Evolutionary conservation across 257 asterid genomes (phyloP), one percentile per base, ranked within the genome.

Genomic region (Scutellaria minor): DNA sequence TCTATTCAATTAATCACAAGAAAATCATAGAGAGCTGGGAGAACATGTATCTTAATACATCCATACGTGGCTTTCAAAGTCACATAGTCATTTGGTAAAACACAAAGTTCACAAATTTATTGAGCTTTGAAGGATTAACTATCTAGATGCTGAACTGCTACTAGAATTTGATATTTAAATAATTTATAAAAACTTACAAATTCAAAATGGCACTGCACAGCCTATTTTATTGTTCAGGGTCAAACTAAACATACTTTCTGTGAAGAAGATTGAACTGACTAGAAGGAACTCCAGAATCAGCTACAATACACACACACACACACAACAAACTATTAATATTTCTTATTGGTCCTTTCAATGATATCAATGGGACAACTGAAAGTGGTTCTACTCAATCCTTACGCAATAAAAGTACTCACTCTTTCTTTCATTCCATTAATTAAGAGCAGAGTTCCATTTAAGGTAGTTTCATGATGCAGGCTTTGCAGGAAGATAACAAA

Each of bases 221-320:
- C 27, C 7, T 9, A 18, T 45, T n/a, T 14, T 5, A 7, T 20
- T 24, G 4, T 53, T 27, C 14, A 10, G 13, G 37, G 48, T 12
- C 11, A 47, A 47, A 10, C 39, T 58, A 47, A 12, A 42, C 65
- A 41, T 20, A 15, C 53, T 22, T 68, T 54, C 14, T 56, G 35
- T 31, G 51, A 70, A 13, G 52, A 31, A 70, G 57, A 70, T 42
- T 42, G 42, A 40, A 45, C 56, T 70, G 44, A n/a, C 66, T 22
- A 22, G 66, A 52, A 51, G 71, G 51, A 40, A 48, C 77, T 40
- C 35, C 48, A 63, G 12, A 52, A 40, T 72, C 45, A 6, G 51
- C 66, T 11, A 11, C 13, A 27, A 27, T 27, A 27, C 3, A 1
- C 3, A 27, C 3, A 27, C 3, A 3, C 3, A 18, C 3, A 45